Percentiles rank a stretch among this genome's conserved stretches.
Conservation (phyloP, 1,139 yeast species). For the Saccharomyces hybrid region DNA sequence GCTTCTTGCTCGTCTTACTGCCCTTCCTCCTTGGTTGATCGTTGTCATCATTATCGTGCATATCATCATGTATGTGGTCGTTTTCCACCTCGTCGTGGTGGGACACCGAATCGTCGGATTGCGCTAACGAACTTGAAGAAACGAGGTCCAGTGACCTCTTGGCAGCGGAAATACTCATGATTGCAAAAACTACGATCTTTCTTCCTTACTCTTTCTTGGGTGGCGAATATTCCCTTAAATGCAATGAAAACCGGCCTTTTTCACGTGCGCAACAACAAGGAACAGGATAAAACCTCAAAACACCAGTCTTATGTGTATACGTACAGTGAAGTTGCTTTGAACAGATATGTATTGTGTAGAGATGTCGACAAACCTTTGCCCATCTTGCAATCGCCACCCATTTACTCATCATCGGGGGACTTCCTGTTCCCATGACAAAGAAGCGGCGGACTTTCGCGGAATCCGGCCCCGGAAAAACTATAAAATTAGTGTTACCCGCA, state of each 20-base stretch:
- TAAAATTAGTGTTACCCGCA: not conserved
- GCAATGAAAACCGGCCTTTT: not conserved
- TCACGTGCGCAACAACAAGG: not conserved
- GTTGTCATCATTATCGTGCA: not conserved
- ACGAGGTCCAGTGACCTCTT: constrained; percentile 15
- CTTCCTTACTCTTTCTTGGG: not conserved
- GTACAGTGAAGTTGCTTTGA: not conserved
- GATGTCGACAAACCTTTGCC: not conserved
- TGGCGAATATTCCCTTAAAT: not conserved
- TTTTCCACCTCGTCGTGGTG: not conserved
- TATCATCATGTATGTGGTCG: not conserved
- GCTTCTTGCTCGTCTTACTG: constrained; percentile 39
- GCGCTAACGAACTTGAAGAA: constrained; percentile 4
- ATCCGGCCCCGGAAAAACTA: no score
- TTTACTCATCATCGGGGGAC: not conserved
- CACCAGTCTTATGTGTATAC: not conserved
- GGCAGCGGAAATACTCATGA: constrained; percentile 13
- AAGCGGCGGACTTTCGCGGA: no score
- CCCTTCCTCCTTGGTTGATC: constrained; percentile 37
- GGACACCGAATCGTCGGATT: not conserved
- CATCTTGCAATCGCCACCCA: not conserved
- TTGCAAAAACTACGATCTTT: not conserved
- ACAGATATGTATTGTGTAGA: not conserved
- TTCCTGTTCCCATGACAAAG: not conserved
- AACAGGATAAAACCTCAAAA: not conserved